Base-by-base conservation (phyloP, 2,329 filamentous ascomycete species). In the Penicillium corylophilum region DNA sequence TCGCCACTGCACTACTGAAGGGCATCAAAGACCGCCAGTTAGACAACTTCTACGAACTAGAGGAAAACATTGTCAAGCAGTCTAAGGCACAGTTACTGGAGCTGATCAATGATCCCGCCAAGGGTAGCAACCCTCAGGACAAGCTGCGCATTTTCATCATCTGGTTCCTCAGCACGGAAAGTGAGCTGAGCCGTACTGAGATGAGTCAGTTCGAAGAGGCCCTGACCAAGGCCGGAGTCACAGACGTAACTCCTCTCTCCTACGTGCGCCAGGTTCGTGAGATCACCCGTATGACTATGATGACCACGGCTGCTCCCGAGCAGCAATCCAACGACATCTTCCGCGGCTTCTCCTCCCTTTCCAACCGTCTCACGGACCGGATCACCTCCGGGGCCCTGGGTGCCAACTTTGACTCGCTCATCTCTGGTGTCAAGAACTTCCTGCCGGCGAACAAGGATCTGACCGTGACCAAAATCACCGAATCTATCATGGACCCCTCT, bases 401-500 rank as follows among this genome's bases (percentile, higher is more conserved):
- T 44, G 83, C 86, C 52, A 97, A 97, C 70, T 90, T 99, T 65
- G 94, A 97, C 71, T 93, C 88, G 26, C 83, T 99, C 39, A 92
- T 97, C 56, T 93, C 90, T 5, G 93, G 93, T 39, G 93, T 99
- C 67, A 99, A 97, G 76, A 97, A 96, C 74, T 95, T 99, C 74
- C 77, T 99, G n/a, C 94, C 95, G 0, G 90, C 85, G 13, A 95
- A 99, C 75, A 90, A 92, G 64, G 95, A 99, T 68, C 82, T 97
- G 9, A 97, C 94, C 0, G 83, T 99, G 47, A 99, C 95, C 50
- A 97, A 97, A 74, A 96, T 99, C 67, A 93, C 94, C 36, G 94
- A 99, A 72, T 95, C 90, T 1, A 87, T 99, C 65, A 99, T 99
- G 93, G 94, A 99, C 66, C 94, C 94, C 0, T 82, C 90, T 41